Percentiles rank a stretch among this genome's conserved stretches.
Evolutionary conservation across 1,139 yeast species (phyloP).

Genomic region (Arxiozyma heterogenica): DNA sequence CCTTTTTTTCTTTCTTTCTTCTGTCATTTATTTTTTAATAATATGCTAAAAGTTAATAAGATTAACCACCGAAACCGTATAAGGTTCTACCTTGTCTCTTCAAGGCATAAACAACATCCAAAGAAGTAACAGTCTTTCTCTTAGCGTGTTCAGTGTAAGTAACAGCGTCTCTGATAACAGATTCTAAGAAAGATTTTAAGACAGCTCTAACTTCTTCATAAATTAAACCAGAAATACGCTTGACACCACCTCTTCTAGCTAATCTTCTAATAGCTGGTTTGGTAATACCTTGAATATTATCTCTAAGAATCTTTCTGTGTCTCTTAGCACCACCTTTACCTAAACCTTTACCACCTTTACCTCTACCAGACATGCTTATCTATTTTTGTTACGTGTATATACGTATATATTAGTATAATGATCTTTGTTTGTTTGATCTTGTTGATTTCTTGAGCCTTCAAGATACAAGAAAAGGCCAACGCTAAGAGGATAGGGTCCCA

Average conservation of each 20-base stretch:
- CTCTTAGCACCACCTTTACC: constrained; percentile 99
- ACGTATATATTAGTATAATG: constrained; percentile 8
- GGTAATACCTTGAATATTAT: constrained; percentile 98
- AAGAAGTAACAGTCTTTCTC: constrained; percentile 99
- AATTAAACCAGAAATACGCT: constrained; percentile 97
- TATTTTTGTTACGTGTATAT: constrained; percentile 9
- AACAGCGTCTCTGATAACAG: constrained; percentile 97
- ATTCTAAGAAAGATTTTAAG: constrained; percentile 89
- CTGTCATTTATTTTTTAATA: not conserved
- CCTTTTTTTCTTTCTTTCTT: not conserved
- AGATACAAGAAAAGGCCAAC: not conserved
- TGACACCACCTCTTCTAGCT: constrained; percentile 99
- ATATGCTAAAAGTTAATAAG: not conserved
- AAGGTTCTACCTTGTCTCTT: constrained; percentile 99
- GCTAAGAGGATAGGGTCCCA: not conserved
- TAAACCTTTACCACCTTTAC: constrained; percentile 98
- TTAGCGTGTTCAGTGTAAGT: constrained; percentile 99
- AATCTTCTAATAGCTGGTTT: constrained; percentile 99
- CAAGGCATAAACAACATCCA: constrained; percentile 97
- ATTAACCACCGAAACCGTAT: constrained; percentile 99
- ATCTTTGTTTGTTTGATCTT: constrained; percentile 1
- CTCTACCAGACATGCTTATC: constrained; percentile 90
- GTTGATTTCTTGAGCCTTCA: too few species aligned
- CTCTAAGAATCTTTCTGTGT: constrained; percentile 99
- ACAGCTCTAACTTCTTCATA: constrained; percentile 99